Evolutionary conservation across 23 red algal species (phyloP).

Genomic region (Gracilaria vermiculophylla): DNA sequence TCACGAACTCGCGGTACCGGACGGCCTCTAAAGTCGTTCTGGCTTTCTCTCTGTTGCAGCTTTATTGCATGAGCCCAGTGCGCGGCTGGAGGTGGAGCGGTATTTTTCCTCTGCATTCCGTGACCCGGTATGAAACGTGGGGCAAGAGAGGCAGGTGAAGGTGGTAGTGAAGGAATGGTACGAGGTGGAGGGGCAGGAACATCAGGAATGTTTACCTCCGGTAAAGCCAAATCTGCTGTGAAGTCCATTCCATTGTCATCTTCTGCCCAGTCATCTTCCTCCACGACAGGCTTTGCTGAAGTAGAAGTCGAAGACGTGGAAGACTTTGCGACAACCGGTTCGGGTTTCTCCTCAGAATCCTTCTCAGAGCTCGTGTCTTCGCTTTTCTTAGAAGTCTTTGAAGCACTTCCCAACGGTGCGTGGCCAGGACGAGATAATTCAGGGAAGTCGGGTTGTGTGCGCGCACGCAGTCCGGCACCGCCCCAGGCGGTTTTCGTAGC

Average conservation of each 20-base stretch:
- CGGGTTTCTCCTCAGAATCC: background rate
- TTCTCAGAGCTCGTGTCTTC: background rate
- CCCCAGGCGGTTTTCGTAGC: slow-evolving; percentile 31
- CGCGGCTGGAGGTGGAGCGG: slow-evolving; percentile 32
- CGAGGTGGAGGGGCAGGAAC: slow-evolving; percentile 1
- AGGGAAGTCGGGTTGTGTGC: slow-evolving; percentile 33
- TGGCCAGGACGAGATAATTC: background rate
- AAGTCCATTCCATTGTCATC: slow-evolving; percentile 59
- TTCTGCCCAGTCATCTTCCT: slow-evolving; percentile 71
- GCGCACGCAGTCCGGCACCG: slow-evolving; percentile 23
- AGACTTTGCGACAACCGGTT: background rate
- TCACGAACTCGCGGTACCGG: background rate
- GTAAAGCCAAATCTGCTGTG: slow-evolving; percentile 34
- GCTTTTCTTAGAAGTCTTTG: background rate
- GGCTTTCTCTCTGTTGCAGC: slow-evolving; percentile 28
- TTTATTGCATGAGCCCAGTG: slow-evolving; percentile 50
- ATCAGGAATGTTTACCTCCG: slow-evolving; percentile 28
- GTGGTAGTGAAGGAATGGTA: background rate
- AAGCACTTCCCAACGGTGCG: slow-evolving; percentile 5
- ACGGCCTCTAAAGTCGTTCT: background rate
- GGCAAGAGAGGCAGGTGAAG: background rate
- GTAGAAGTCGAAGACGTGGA: background rate
- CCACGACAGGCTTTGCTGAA: slow-evolving; percentile 8
- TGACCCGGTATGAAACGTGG: slow-evolving; percentile 8
- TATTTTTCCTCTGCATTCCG: background rate